Base-by-base conservation (phyloP, 2,329 filamentous ascomycete genomes). In the Didymella arachidicola region DNA sequence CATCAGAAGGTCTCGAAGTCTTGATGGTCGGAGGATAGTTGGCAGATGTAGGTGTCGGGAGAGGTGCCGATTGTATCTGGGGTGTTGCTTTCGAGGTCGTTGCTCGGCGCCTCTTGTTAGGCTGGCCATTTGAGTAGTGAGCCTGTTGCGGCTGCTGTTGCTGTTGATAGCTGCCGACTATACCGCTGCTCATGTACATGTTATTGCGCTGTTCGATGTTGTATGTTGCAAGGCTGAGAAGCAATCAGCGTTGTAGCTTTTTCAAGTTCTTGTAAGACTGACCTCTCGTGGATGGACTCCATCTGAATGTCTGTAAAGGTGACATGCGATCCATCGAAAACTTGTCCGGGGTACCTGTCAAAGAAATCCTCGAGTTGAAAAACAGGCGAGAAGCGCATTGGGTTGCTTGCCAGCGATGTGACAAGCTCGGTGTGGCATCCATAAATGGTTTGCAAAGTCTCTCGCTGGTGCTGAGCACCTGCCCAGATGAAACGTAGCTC, bases 361-460 rank as follows among this genome's bases (percentile, higher is more conserved):
- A 95, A 93, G 76, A 96, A 96, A 71, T 95, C 91, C 63, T 95
- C 92, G 14, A 93, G 84, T 61, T 95, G 91, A 69, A 95, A 94
- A 1, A 91, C 89, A 0, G 91, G 89, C 0, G 88, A 88, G 65
- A 92, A 92, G 10, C 90, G 81, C 83, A 91, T 88, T 0, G 87
- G 83, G 62, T 86, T 91, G 53, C 83, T 87, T 1, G 86, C 83
- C 19, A 92, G 76, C 3, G 86, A 87, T 71, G 91, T 90, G 52
- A 93, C 88, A n/a, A 96, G 82, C 73, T 93, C 90, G 0, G 86
- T 83, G 70, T 96, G 92, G n/a, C 89, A 90, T 26, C 85, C 85
- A 72, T 90, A 93, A 11, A 96, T 89, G 8, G 83, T 85, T 75
- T 93, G 90, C 5, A 96, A 79, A 2, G 90, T 91, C 63, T 93